phyloP scores from a whole-genome alignment of 2,329 filamentous ascomycete species.

The Arachnomyces sp. region DNA sequence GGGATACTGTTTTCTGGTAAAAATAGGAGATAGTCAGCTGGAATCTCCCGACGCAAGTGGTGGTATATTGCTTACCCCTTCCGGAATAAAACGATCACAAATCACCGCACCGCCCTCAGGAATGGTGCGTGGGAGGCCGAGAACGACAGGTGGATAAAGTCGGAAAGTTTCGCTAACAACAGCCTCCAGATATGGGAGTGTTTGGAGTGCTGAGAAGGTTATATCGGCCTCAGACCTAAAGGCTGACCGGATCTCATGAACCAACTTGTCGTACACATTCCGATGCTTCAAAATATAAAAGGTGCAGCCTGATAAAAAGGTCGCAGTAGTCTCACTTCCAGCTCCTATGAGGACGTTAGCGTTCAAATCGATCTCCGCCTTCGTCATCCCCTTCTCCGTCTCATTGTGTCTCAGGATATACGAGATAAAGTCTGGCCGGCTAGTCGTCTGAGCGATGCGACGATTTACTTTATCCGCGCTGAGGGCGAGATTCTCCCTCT shows the following conservation, averaged over 20 bases:
- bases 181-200: constrained; percentile 20
- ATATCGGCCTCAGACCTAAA: constrained; percentile 18
- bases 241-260: constrained; percentile 18
- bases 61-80: constrained; percentile 12
- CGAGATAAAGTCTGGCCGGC: constrained; percentile 9
- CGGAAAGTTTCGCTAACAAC: constrained; percentile 21
- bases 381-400: neutral
- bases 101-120: constrained; percentile 22
- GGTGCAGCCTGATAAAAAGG: constrained; percentile 12
- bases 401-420: constrained; percentile 8
- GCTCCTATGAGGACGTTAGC: constrained; percentile 15
- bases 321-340: constrained; percentile 20
- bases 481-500: too few relatives aligned
- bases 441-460: too few relatives aligned
- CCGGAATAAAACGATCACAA: constrained; percentile 19
- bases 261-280: constrained; percentile 14
- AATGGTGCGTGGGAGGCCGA: constrained; percentile 24
- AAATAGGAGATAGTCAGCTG: neutral
- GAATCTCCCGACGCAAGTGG: neutral
- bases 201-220: constrained; percentile 9
- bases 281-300: constrained; percentile 19
- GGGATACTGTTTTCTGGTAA: constrained; percentile 8
- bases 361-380: constrained; percentile 6
- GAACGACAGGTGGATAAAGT: constrained; percentile 22
- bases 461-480: too few relatives aligned